Conservation (phyloP, 768 basidiomycete genomes). For the Psilocybe tampanensis region DNA sequence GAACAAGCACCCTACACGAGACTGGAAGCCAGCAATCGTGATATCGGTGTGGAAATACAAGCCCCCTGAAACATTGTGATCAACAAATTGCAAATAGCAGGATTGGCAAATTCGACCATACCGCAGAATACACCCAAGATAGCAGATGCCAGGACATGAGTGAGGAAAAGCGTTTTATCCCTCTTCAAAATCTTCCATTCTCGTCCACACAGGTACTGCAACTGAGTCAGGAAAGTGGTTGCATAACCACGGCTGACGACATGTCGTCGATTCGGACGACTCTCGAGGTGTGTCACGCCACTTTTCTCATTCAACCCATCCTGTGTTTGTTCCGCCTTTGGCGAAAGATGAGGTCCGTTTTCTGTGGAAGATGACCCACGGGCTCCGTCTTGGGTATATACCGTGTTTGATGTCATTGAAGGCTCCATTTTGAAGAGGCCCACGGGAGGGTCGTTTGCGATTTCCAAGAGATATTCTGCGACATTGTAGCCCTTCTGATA, state of each 20-base stretch:
- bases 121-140: constrained; percentile 88
- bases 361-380: neutral
- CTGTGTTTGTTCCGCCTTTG: neutral
- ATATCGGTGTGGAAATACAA: constrained; percentile 80
- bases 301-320: neutral
- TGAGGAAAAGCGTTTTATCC: constrained; percentile 81
- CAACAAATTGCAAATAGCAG: neutral
- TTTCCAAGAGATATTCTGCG: constrained; percentile 89
- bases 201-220: constrained; percentile 78
- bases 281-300: neutral
- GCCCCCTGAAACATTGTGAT: constrained; percentile 53
- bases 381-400: neutral
- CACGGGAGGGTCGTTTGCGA: constrained; percentile 70
- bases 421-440: constrained; percentile 41
- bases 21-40: constrained; percentile 92
- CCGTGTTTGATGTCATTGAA: neutral
- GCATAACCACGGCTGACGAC: constrained; percentile 45
- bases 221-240: constrained; percentile 87
- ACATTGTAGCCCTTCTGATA: constrained; percentile 88
- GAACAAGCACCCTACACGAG: constrained; percentile 91
- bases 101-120: constrained; percentile 20
- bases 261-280: neutral
- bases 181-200: constrained; percentile 86
- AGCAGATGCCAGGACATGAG: constrained; percentile 71
- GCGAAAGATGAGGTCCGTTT: neutral